A percentile compares a stretch with the other conserved stretches of the same genome.
Conservation (phyloP, 2,329 filamentous ascomycete genomes). For the Teratosphaeria viscida region DNA sequence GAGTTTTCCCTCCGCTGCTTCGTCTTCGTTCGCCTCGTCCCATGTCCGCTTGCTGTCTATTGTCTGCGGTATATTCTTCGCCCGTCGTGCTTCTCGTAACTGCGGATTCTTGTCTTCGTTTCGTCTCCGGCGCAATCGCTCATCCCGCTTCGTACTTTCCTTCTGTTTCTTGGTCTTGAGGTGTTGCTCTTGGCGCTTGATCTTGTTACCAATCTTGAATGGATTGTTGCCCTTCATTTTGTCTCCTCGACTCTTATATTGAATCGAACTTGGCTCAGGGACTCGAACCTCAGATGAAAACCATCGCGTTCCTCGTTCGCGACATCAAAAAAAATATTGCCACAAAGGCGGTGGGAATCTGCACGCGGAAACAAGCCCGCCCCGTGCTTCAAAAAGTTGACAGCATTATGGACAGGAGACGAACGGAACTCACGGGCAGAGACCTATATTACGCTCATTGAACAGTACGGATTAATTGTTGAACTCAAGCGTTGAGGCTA, state of each 20-base stretch:
- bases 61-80: conserved; percentile 68
- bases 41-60: conserved; percentile 83
- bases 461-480: not conserved
- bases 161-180: conserved; percentile 68
- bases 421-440: not conserved
- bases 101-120: conserved; percentile 77
- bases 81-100: conserved; percentile 60
- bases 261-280: not conserved
- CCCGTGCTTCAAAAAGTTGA: not conserved
- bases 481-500: not conserved
- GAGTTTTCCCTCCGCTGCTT: conserved; percentile 28
- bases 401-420: not conserved
- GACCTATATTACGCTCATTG: too few relatives aligned
- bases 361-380: not conserved
- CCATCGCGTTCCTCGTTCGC: not conserved
- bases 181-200: conserved; percentile 66
- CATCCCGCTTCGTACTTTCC: conserved; percentile 64
- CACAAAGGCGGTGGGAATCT: not conserved
- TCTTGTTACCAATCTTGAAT: conserved; percentile 43
- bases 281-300: not conserved
- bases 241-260: not conserved
- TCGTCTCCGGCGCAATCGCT: conserved; percentile 67
- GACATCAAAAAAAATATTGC: not conserved
- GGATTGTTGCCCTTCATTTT: not conserved
- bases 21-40: conserved; percentile 48